Evolutionary conservation across 129 eudicot genomes (phyloP).

Genomic region (Artemisia tridentata): DNA sequence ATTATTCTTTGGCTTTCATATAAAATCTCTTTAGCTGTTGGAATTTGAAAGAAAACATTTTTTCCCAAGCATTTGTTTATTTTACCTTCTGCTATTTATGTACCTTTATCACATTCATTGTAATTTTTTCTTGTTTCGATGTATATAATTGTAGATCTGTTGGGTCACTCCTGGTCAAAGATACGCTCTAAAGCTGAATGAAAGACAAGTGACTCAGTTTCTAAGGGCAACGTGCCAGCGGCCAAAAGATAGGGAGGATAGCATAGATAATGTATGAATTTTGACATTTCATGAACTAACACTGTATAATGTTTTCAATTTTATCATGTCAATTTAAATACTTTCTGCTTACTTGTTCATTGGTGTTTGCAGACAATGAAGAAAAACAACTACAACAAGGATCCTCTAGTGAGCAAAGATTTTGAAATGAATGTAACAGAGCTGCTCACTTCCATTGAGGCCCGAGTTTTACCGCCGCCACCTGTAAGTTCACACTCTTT

Average conservation of each 20-base stretch:
- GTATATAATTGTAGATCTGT: slow-evolving; percentile 37
- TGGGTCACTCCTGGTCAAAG: slow-evolving; percentile 46
- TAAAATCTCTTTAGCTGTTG: too few relatives aligned
- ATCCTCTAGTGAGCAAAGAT: slow-evolving; percentile 36
- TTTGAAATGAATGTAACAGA: slow-evolving; percentile 52
- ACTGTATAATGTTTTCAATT: too few relatives aligned
- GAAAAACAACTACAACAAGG: slow-evolving; percentile 38
- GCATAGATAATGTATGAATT: slow-evolving; percentile 27
- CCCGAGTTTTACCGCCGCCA: slow-evolving; percentile 55
- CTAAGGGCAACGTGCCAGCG: slow-evolving; percentile 67
- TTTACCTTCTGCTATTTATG: too few relatives aligned
- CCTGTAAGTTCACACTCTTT: neutral
- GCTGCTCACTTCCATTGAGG: slow-evolving; percentile 46
- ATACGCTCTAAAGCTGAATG: slow-evolving; percentile 53
- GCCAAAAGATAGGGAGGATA: slow-evolving; percentile 41
- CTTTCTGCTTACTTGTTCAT: too few relatives aligned
- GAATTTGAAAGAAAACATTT: too few relatives aligned
- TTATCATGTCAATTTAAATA: too few relatives aligned
- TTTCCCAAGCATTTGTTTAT: too few relatives aligned
- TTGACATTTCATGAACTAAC: neutral
- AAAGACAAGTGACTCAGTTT: slow-evolving; percentile 51
- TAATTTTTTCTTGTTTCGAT: neutral
- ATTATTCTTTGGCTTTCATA: too few relatives aligned
- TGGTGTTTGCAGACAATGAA: slow-evolving; percentile 32
- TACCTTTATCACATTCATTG: too few relatives aligned